Evolutionary conservation across 129 eudicot genomes (phyloP), one percentile per base, ranked within the genome.

Genomic region (Tagetes patula): DNA sequence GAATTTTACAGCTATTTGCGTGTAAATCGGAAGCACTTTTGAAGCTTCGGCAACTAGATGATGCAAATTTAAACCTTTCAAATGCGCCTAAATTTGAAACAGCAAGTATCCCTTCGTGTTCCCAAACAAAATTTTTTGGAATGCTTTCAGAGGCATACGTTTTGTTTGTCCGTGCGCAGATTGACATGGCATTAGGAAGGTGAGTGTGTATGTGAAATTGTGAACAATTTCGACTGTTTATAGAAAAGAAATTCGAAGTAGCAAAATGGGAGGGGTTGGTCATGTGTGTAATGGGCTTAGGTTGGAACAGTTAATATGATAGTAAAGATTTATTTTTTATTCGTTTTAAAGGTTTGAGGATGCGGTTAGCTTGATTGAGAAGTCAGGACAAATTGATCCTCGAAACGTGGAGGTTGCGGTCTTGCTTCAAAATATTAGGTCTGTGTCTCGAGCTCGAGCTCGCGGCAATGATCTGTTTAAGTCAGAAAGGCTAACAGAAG

Each of bases 111-210:
- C 59, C 31, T 1, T 73, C 83, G 3, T 83, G 78, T 76, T 84
- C 95, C 65, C 88, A 87, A 50, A 65, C 85, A 10, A 87, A 81
- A 38, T 81, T 87, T 72, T 90, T 89, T 49, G 96, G 96, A 39
- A 83, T 90, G 86, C 83, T 77, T 69, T 81, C 85, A 3, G 98
- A 87, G 73, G 96, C 96, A 10, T 93, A 93, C 72, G 39, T 76
- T 39, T 83, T 84, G 49, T 84, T 84, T 61, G 96, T 93, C 8
- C 86, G 82, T 65, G 81, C 99, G 78, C 97, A 90, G 68, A 67
- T 95, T 61, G 94, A 88, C 80, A 83, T 90, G 84, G 84, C 97
- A n/a, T 66, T 50, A 9, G 97, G 99, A 87, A 91, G 91, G 99
- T 95, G 77, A 84, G 84, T 11, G 7, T 43, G 20, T 64, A 2